Conservation (phyloP, 2,329 filamentous ascomycete species). For the Aplosporella prunicola region DNA sequence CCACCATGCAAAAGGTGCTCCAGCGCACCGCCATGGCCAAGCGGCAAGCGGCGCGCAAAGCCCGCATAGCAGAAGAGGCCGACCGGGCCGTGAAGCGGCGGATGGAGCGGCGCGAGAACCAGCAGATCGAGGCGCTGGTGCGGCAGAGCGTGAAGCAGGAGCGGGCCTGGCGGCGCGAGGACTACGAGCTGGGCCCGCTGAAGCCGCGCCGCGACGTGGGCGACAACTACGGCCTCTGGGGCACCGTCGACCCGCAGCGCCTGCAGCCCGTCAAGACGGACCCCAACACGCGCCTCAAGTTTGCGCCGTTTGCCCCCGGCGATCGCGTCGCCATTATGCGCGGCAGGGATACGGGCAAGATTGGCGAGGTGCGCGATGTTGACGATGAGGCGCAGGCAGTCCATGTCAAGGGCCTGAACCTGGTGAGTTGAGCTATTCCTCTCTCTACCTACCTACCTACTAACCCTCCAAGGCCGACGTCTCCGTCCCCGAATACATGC, state of each 20-base stretch:
- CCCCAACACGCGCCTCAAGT: conserved; percentile 24
- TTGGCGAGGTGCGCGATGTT: conserved; percentile 59
- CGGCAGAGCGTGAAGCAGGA: conserved; percentile 38
- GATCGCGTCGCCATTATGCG: conserved; percentile 77
- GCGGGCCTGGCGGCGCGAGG: conserved; percentile 54
- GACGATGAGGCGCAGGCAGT: conserved; percentile 26
- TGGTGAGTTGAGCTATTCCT: conserved; percentile 19
- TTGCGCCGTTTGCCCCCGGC: conserved; percentile 36
- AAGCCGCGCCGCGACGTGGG: conserved; percentile 69
- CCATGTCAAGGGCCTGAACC: conserved; percentile 31
- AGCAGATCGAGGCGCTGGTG: conserved; percentile 2
- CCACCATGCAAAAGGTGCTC: conserved; percentile 53
- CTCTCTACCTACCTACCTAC: conserved; percentile 19
- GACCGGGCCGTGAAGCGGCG: conserved; percentile 18
- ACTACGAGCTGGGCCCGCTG: conserved; percentile 69
- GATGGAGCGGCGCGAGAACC: conserved; percentile 16
- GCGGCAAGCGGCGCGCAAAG: conserved; percentile 47
- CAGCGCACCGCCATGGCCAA: conserved; percentile 57
- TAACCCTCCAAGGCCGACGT: conserved; percentile 35
- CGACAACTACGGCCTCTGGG: conserved; percentile 47
- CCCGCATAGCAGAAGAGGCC: conserved; percentile 11
- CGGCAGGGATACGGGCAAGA: conserved; percentile 73
- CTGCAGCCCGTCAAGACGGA: conserved; percentile 27
- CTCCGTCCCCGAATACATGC: conserved; percentile 33
- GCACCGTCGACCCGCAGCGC: conserved; percentile 37